Evolutionary conservation across 257 asterid genomes (phyloP).

Genomic region (Anisodus acutangulus): DNA sequence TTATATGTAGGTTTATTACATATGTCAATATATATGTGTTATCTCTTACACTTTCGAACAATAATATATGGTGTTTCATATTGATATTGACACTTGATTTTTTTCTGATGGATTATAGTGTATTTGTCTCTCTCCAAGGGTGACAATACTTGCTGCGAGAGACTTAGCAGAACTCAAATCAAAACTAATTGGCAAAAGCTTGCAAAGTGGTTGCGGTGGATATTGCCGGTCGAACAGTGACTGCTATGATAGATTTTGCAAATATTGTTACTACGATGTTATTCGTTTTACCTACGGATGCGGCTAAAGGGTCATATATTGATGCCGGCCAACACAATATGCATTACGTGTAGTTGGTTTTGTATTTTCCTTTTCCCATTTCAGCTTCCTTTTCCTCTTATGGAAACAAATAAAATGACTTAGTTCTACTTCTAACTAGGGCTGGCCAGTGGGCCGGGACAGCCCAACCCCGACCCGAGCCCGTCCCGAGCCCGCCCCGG

Average conservation of each 20-base stretch:
- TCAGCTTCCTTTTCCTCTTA: neutral
- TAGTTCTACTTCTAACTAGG: neutral
- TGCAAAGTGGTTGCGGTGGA: neutral
- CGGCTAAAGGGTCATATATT: neutral
- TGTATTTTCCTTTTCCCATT: neutral
- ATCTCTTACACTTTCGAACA: too few species aligned
- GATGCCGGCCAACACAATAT: neutral
- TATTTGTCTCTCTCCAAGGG: too few species aligned
- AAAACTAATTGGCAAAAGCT: too few species aligned
- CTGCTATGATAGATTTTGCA: neutral
- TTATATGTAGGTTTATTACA: neutral
- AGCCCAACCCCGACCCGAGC: too few species aligned
- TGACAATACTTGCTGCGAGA: too few species aligned
- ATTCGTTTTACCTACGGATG: neutral
- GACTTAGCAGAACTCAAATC: too few species aligned
- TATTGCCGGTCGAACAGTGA: neutral
- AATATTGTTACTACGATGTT: conserved; percentile 1
- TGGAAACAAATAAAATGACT: neutral
- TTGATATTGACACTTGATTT: too few species aligned
- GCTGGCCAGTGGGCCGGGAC: too few species aligned
- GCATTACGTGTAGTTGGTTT: neutral
- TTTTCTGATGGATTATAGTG: too few species aligned
- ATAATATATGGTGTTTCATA: too few species aligned
- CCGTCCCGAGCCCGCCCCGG: too few species aligned
- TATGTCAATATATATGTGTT: too few species aligned